phyloP scores from a whole-genome alignment of 305 asterid genomes.

The Fraxinus nigra region DNA sequence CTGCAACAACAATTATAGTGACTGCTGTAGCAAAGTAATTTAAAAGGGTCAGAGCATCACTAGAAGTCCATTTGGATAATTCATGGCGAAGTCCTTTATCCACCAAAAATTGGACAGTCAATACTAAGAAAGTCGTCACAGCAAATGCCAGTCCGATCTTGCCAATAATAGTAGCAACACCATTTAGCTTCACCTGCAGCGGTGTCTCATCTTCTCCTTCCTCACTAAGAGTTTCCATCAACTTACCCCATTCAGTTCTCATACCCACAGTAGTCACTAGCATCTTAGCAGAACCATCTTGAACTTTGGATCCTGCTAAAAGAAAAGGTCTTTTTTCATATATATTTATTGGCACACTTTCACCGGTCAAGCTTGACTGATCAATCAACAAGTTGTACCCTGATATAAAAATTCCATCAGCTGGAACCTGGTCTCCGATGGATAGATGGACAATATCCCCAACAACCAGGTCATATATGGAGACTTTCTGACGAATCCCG shows the following conservation, averaged over 20 bases:
- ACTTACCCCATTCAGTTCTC: constrained; percentile 99
- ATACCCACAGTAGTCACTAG: constrained; percentile 93
- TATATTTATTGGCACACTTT: constrained; percentile 74
- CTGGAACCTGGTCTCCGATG: constrained; percentile 85
- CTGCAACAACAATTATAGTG: constrained; percentile 96
- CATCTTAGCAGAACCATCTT: constrained; percentile 90
- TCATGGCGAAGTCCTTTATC: constrained; percentile 60
- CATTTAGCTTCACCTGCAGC: constrained; percentile 90
- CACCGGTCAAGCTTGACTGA: constrained; percentile 96
- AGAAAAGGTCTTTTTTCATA: constrained; percentile 78
- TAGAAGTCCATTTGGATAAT: constrained; percentile 65
- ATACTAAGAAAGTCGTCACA: constrained; percentile 65
- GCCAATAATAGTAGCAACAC: constrained; percentile 94
- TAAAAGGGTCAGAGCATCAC: constrained; percentile 67
- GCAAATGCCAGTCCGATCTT: constrained; percentile 84
- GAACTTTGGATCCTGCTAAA: constrained; percentile 83
- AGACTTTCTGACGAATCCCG: constrained; percentile 71
- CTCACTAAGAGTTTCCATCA: constrained; percentile 89
- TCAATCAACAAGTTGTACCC: constrained; percentile 84
- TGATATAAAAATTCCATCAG: constrained; percentile 78
- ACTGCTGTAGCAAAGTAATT: constrained; percentile 93
- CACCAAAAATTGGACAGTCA: constrained; percentile 59
- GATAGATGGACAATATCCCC: constrained; percentile 79
- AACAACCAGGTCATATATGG: constrained; percentile 80
- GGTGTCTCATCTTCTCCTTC: constrained; percentile 99